These are phyloP conservation scores for Neoboletus brunneissimus DNA, from an alignment of 768 basidiomycete genomes.

Conservation along the genomic window DNA sequence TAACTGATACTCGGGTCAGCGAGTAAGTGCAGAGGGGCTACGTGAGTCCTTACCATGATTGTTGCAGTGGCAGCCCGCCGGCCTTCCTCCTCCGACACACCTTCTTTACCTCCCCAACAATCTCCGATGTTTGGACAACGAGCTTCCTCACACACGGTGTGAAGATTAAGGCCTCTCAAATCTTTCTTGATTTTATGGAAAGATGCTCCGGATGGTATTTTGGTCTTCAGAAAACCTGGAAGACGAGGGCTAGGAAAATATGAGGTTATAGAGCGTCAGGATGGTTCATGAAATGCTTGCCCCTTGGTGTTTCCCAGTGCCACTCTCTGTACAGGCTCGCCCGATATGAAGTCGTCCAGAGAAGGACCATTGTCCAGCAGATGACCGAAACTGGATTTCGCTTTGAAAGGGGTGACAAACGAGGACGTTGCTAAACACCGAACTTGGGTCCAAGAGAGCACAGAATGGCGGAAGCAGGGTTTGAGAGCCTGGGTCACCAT, in stretches of 20 bases:
- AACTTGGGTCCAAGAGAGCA: slow-evolving; percentile 18
- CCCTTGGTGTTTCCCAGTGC: slow-evolving; percentile 68
- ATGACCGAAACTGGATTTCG: slow-evolving; percentile 47
- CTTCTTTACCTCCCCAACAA: slow-evolving; percentile 91
- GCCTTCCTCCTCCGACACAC: slow-evolving; percentile 62
- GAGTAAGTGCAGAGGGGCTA: neutral
- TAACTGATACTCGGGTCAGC: slow-evolving; percentile 48
- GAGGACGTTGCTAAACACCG: slow-evolving; percentile 52
- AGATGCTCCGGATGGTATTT: slow-evolving; percentile 84
- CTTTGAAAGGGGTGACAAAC: slow-evolving; percentile 20
- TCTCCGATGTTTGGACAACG: slow-evolving; percentile 99
- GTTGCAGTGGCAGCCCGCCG: slow-evolving; percentile 91
- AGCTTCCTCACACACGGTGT: slow-evolving; percentile 98
- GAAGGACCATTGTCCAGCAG: slow-evolving; percentile 64
- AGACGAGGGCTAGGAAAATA: slow-evolving; percentile 64
- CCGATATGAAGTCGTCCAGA: slow-evolving; percentile 80
- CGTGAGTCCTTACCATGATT: slow-evolving; percentile 73
- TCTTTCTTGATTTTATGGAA: slow-evolving; percentile 95
- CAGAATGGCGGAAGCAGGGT: slow-evolving; percentile 11
- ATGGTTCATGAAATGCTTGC: slow-evolving; percentile 39
- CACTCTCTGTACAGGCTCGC: slow-evolving; percentile 51
- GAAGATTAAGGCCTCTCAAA: slow-evolving; percentile 83
- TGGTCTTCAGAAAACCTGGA: slow-evolving; percentile 85
- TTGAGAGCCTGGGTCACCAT: slow-evolving; percentile 17
- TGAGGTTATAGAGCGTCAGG: neutral